Percentiles rank a stretch among this genome's conserved stretches.
Conservation (phyloP, 306 rosid species). For the Dryas octopetala region DNA sequence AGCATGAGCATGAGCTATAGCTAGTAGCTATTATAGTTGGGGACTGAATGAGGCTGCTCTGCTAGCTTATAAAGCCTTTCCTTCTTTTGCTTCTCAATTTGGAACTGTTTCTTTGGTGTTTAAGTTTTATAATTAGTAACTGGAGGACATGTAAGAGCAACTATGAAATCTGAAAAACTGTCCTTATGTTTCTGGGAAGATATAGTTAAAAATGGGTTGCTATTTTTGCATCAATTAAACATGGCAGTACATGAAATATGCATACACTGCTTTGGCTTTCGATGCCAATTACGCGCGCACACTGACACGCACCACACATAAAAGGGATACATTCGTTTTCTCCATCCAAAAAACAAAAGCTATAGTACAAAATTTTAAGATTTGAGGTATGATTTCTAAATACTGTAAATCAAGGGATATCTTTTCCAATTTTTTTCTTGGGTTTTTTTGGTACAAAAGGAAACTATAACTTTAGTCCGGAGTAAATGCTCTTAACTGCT, state of each 20-base stretch:
- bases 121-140: neutral
- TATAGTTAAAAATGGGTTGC: neutral
- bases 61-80: neutral
- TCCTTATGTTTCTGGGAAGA: neutral
- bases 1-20: neutral
- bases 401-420: neutral
- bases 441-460: neutral
- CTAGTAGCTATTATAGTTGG: neutral
- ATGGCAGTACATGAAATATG: neutral
- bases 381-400: neutral
- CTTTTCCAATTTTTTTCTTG: neutral
- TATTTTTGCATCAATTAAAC: neutral
- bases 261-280: neutral
- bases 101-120: neutral
- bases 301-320: neutral
- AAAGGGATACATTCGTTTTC: constrained; percentile 10
- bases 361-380: neutral
- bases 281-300: neutral
- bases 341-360: constrained; percentile 5
- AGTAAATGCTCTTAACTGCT: too few relatives aligned
- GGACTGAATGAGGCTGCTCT: too few relatives aligned
- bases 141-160: neutral
- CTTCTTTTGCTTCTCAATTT: neutral
- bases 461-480: too few relatives aligned
- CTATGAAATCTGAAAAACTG: neutral